A percentile compares a stretch with the other conserved stretches of the same genome.
Conservation (phyloP, 495 filamentous ascomycete genomes). For the Durotheca rogersii region DNA sequence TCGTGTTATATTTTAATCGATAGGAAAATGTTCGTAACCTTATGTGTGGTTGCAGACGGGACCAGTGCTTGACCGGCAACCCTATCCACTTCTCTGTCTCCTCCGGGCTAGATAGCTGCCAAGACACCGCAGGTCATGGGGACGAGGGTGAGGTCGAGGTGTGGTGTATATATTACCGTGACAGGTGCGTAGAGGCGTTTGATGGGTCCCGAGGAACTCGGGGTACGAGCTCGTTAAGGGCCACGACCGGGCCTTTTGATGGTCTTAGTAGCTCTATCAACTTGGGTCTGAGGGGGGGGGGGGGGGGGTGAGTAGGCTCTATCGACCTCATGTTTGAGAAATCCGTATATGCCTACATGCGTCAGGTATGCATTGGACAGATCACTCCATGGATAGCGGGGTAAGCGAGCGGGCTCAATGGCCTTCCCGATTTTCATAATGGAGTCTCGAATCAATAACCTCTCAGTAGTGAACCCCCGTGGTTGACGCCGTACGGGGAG, state of each 20-base stretch:
- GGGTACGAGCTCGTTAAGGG: too few species aligned
- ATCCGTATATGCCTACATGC: constrained; percentile 4
- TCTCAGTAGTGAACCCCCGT: too few species aligned
- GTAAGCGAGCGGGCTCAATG: constrained; percentile 8
- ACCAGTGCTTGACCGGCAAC: background rate
- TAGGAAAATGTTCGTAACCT: background rate
- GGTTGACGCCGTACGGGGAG: too few species aligned
- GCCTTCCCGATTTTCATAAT: constrained; percentile 4
- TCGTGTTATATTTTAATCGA: background rate
- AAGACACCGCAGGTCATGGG: background rate
- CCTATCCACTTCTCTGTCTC: background rate
- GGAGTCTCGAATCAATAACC: background rate
- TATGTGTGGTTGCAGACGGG: background rate
- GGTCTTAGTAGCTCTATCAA: background rate
- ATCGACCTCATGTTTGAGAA: constrained; percentile 1
- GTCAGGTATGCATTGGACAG: constrained; percentile 24
- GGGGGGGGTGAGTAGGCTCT: too few species aligned
- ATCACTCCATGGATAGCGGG: constrained; percentile 23
- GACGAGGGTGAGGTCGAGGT: background rate
- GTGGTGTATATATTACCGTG: background rate
- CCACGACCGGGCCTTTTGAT: background rate
- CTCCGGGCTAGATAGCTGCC: background rate
- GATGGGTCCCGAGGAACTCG: background rate
- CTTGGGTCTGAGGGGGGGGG: background rate
- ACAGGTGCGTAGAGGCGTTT: background rate